A percentile compares a stretch with the other conserved stretches of the same genome.
These are phyloP conservation scores for Aspergillus alliaceus DNA, from an alignment of 2,329 filamentous ascomycete genomes.

Conservation along the genomic window DNA sequence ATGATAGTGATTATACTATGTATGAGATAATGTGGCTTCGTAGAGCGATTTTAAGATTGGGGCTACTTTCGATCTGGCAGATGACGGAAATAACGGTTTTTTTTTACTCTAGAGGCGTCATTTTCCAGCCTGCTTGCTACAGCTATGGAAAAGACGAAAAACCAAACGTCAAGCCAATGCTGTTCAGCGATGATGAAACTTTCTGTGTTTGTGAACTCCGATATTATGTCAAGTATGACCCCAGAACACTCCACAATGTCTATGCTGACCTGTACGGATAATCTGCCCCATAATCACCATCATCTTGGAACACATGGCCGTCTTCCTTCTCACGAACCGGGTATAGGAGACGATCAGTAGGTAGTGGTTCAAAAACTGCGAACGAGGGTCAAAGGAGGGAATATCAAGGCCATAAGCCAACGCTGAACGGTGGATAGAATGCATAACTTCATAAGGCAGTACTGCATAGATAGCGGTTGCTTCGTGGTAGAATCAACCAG, in stretches of 20 bases:
- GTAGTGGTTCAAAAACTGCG: not conserved
- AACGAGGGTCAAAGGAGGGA: not conserved
- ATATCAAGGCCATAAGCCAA: not conserved
- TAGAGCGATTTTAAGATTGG: not conserved
- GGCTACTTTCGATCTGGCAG: not conserved
- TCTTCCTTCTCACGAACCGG: not conserved
- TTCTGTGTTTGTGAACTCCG: not conserved
- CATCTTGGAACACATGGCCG: not conserved
- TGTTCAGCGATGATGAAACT: not conserved
- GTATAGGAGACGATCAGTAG: not conserved
- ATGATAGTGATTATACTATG: too few species aligned
- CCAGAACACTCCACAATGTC: not conserved
- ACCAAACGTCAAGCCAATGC: not conserved
- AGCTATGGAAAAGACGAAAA: not conserved
- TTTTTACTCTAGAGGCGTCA: not conserved
- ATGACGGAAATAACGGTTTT: not conserved
- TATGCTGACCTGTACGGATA: not conserved
- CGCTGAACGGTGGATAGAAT: too few species aligned
- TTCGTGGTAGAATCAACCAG: too few species aligned
- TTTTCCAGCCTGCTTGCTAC: not conserved
- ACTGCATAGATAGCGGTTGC: too few species aligned
- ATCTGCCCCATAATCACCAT: not conserved
- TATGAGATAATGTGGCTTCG: not conserved
- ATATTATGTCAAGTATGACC: not conserved
- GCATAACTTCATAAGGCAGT: too few species aligned